Evolutionary conservation across 257 asterid genomes (phyloP), one percentile per base, ranked within the genome.

Genomic region (Solanum phureja): DNA sequence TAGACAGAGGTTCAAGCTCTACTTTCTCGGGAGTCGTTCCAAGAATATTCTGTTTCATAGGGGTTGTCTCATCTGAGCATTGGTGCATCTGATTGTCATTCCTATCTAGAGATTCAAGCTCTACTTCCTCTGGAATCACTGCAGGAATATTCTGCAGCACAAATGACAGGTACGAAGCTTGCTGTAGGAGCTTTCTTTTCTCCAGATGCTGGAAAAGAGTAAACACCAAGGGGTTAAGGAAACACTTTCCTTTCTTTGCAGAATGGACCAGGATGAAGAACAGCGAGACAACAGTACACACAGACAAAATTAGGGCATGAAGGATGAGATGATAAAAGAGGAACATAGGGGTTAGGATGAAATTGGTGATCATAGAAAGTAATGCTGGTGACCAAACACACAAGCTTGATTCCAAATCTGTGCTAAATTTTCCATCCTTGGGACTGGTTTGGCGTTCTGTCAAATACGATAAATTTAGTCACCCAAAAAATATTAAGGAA

Each of bases 1-100:
- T 90, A 86, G 89, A 19, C 86, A 79, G 29, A 81, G 87, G 69
- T 76, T 90, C 90, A 60, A 88, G 87, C 87, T 89, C 94, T 83
- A 74, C 49, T 46, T 64, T 64, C 11, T 94, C 96, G 1, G 96
- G 93, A 85, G 88, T 94, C 84, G 93, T 95, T 24, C 19, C 75
- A 8, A 96, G 97, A 68, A 88, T 85, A 89, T 84, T 89, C 42
- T 88, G 87, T 4, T 87, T 89, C 92, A 91, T 27, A 96, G 92
- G 84, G 10, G 91, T 90, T 85, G 88, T 92, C 86, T 93, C 91
- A 62, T 91, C 87, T 94, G 93, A 23, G 27, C 87, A 83, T 83
- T 62, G 89, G 89, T 89, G 74, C 83, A 35, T 35, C 18, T 73
- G 49, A 73, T 73, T 73, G 82, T 8, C 83, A 37, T 37, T 38